These are phyloP conservation scores for Fusarium avenaceum DNA, from an alignment of 2,329 filamentous ascomycete species.

Conservation along the genomic window DNA sequence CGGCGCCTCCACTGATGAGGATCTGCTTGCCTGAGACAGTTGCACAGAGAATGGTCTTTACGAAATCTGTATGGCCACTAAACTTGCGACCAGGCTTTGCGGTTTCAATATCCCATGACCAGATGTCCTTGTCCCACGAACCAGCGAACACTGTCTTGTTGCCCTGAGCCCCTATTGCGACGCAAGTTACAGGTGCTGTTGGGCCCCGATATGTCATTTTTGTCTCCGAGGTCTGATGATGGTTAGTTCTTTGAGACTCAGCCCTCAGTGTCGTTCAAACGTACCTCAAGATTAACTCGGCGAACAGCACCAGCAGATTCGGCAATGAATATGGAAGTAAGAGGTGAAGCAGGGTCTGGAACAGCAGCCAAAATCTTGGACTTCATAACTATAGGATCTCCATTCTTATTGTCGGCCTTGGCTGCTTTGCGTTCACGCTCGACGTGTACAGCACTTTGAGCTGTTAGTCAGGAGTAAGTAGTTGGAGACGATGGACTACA, in stretches of 20 bases:
- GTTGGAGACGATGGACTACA: conserved; percentile 50
- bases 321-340: conserved; percentile 78
- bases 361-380: conserved; percentile 87
- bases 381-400: conserved; percentile 81
- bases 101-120: conserved; percentile 81
- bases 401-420: conserved; percentile 82
- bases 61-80: conserved; percentile 88
- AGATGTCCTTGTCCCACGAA: conserved; percentile 94
- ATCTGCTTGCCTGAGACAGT: conserved; percentile 71
- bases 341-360: conserved; percentile 72
- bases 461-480: conserved; percentile 5
- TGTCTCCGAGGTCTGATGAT: conserved; percentile 50
- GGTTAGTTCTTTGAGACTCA: conserved; percentile 17
- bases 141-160: conserved; percentile 81
- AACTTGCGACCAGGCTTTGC: conserved; percentile 70
- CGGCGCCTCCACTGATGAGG: conserved; percentile 81
- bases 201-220: conserved; percentile 76
- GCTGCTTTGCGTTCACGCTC: conserved; percentile 72
- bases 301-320: conserved; percentile 88
- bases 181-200: conserved; percentile 81
- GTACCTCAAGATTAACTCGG: conserved; percentile 80
- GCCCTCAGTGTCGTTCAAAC: conserved; percentile 11
- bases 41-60: conserved; percentile 81
- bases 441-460: conserved; percentile 62
- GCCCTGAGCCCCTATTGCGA: conserved; percentile 73